These are phyloP conservation scores for Coffea eugenioides DNA, from an alignment of 257 asterid species.

Conservation along the genomic window DNA sequence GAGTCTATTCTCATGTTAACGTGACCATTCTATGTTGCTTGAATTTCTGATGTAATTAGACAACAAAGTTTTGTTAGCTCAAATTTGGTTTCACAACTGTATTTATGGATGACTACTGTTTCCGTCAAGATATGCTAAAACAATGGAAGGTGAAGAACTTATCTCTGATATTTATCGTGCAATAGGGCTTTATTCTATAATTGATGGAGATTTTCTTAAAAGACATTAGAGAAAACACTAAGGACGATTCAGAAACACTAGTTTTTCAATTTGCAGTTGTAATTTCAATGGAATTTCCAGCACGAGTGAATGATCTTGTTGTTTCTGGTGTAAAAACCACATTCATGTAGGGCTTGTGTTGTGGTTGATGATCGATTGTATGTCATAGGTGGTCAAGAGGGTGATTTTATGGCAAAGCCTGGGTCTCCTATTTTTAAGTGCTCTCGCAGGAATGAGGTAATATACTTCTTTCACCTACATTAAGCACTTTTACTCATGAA, in stretches of 20 bases:
- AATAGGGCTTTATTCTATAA: neutral
- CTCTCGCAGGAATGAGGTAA: conserved; percentile 88
- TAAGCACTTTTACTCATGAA: neutral
- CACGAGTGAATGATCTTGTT: conserved; percentile 5
- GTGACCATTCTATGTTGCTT: neutral
- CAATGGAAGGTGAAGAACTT: neutral
- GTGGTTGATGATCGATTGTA: conserved; percentile 65
- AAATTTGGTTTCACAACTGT: neutral
- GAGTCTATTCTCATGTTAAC: neutral
- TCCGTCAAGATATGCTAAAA: neutral
- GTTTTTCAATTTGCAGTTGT: neutral
- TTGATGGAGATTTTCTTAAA: neutral
- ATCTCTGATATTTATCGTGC: neutral
- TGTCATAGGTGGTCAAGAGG: conserved; percentile 88
- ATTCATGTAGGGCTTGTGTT: conserved; percentile 68
- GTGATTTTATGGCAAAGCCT: conserved; percentile 94
- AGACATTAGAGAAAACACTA: neutral
- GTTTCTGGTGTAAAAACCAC: conserved; percentile 6
- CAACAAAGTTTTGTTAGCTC: neutral
- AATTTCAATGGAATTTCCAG: conserved; percentile 19
- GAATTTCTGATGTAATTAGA: neutral
- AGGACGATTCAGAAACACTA: neutral
- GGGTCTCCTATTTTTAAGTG: conserved; percentile 93
- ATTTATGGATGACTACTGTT: neutral
- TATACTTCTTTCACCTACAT: neutral